Conservation (phyloP, 129 eudicot genomes). For the Tagetes erecta region DNA sequence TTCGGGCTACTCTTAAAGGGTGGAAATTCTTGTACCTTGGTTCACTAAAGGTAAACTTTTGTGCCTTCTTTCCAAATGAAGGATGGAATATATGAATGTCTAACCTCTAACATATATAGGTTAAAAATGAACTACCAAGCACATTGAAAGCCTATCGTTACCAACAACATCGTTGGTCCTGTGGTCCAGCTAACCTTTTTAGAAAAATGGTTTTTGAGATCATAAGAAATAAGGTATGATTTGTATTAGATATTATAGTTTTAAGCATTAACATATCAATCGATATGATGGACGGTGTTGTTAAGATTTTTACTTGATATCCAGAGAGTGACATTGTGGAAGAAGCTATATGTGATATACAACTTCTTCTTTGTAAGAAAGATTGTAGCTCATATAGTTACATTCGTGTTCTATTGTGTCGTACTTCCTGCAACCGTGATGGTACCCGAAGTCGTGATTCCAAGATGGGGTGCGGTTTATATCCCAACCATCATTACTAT, state of each 20-base stretch:
- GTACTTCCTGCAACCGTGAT: constrained; percentile 36
- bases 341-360: constrained; percentile 33
- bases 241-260: neutral
- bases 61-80: neutral
- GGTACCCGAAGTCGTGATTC: constrained; percentile 35
- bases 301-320: neutral
- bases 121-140: constrained; percentile 49
- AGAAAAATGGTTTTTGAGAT: constrained; percentile 46
- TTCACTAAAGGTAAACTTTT: constrained; percentile 34
- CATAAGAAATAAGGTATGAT: constrained; percentile 33
- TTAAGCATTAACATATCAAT: neutral
- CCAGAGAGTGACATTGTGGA: constrained; percentile 32
- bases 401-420: constrained; percentile 41
- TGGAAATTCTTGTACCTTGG: constrained; percentile 52
- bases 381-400: constrained; percentile 42
- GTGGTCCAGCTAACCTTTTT: constrained; percentile 52
- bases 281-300: neutral
- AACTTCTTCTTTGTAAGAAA: constrained; percentile 42
- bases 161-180: constrained; percentile 59
- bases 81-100: neutral
- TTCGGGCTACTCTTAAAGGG: constrained; percentile 40
- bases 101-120: constrained; percentile 17
- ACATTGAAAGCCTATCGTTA: constrained; percentile 45
- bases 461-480: constrained; percentile 38
- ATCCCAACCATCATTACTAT: constrained; percentile 34